Evolutionary conservation across 441 rosid species (phyloP), one percentile per base, ranked within the genome.

Genomic region (Breynia disticha): DNA sequence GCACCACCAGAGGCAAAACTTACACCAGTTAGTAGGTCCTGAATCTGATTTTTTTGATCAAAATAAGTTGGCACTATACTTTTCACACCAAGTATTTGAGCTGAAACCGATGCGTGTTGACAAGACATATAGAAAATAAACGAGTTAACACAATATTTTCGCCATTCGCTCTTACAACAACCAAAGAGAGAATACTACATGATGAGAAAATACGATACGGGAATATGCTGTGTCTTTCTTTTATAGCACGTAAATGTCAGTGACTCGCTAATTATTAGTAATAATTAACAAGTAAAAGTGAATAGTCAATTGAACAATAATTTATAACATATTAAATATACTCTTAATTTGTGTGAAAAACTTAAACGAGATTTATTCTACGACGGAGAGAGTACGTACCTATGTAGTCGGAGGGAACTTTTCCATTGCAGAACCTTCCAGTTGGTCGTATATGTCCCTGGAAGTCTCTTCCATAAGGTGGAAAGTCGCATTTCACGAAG

Each of bases 401-500:
- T 19, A 77, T 57, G 50, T 80, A 67, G 60, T 82, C 94, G 0
- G 94, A 69, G 14, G 87, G 51, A 46, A 85, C 72, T 15, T 80
- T 73, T 39, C 93, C 95, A 43, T 82, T 77, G 61, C 81, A 73
- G 69, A 80, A 84, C 42, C 95, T 75, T 16, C 90, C 93, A 0
- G 87, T 82, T 16, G 93, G 67, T n/a, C n/a, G n/a, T 5, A 1
- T 46, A 1, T 78, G 76, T 0, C 79, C 79, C 0, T 69, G 69
- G 41, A 80, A 80, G 54, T 77, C 83, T 1, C 79, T 75, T 8
- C 93, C 93, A 22, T 84, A 87, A 37, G 95, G 93, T 50, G 51
- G 63, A 41, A 78, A 82, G 50, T 87, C 60, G 71, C 73, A 63
- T 72, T 65, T 77, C 16, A 75, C 76, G 47, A 74, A 37, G 0